Evolutionary conservation across 495 filamentous ascomycete species (phyloP).

Genomic region (Penicillium salamii): DNA sequence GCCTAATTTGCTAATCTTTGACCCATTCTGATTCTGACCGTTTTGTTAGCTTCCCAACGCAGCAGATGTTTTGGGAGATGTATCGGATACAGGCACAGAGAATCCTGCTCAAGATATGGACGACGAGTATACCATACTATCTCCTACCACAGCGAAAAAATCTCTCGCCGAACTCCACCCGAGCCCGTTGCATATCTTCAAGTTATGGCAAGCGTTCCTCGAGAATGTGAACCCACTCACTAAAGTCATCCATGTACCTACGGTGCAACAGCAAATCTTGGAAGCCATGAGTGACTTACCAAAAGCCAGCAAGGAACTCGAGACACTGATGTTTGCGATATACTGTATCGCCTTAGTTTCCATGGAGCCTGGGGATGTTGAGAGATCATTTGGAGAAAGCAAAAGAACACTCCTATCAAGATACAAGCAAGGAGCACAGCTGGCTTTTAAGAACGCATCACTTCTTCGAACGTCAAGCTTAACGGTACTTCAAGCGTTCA

Average conservation of each 20-base stretch:
- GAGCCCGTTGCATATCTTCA: conserved; percentile 62
- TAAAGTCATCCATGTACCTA: conserved; percentile 69
- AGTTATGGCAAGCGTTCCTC: conserved; percentile 67
- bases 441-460: conserved; percentile 45
- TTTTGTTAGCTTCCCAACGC: conserved; percentile 44
- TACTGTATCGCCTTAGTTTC: conserved; percentile 45
- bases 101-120: conserved; percentile 16
- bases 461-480: conserved; percentile 44
- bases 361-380: conserved; percentile 36
- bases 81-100: conserved; percentile 20
- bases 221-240: conserved; percentile 66
- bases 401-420: conserved; percentile 36
- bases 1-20: background rate
- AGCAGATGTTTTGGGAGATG: conserved; percentile 35
- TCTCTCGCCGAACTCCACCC: conserved; percentile 54
- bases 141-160: conserved; percentile 10
- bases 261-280: conserved; percentile 44
- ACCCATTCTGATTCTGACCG: background rate
- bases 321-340: conserved; percentile 50
- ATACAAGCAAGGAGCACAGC: conserved; percentile 41
- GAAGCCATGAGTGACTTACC: conserved; percentile 34
- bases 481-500: conserved; percentile 44
- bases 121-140: conserved; percentile 23
- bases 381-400: conserved; percentile 38
- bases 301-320: conserved; percentile 31